Evolutionary conservation across 2,329 filamentous ascomycete species (phyloP).

Genomic region (Rugonectria rugulosa): DNA sequence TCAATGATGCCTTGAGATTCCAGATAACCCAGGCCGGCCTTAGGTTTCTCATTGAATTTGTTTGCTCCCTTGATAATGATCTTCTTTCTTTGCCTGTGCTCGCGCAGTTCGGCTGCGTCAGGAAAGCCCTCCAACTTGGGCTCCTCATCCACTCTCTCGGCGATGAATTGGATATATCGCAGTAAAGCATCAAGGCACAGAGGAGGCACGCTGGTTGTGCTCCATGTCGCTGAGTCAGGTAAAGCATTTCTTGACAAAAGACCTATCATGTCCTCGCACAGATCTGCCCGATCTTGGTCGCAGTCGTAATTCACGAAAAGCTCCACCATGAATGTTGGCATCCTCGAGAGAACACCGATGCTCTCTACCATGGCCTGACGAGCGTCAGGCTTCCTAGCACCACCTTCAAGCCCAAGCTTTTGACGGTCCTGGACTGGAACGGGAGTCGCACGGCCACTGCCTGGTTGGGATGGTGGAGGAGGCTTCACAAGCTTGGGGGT

Average conservation of each 20-base stretch:
- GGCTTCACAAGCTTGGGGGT: slow-evolving; percentile 87
- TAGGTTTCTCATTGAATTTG: slow-evolving; percentile 96
- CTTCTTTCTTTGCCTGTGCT: slow-evolving; percentile 82
- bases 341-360: slow-evolving; percentile 87
- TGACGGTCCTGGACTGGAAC: slow-evolving; percentile 92
- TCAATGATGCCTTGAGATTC: slow-evolving; percentile 86
- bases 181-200: slow-evolving; percentile 92
- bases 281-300: slow-evolving; percentile 86
- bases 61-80: slow-evolving; percentile 86
- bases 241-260: slow-evolving; percentile 92
- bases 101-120: slow-evolving; percentile 68
- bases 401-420: slow-evolving; percentile 90
- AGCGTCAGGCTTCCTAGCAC: slow-evolving; percentile 90
- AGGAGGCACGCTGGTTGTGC: slow-evolving; percentile 96
- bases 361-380: slow-evolving; percentile 98
- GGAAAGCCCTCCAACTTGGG: slow-evolving; percentile 71
- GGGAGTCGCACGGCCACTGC: slow-evolving; percentile 86
- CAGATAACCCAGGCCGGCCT: slow-evolving; percentile 85
- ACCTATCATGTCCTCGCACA: slow-evolving; percentile 95
- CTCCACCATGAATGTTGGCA: slow-evolving; percentile 94
- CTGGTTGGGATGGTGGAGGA: slow-evolving; percentile 68
- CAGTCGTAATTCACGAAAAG: slow-evolving; percentile 99
- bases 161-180: slow-evolving; percentile 90
- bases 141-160: slow-evolving; percentile 80
- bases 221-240: slow-evolving; percentile 97